Percentiles rank a stretch among this genome's conserved stretches.
Evolutionary conservation across 371 early-diverging fungal genomes (phyloP).

Genomic region (Apophysomyces trapeziformis): DNA sequence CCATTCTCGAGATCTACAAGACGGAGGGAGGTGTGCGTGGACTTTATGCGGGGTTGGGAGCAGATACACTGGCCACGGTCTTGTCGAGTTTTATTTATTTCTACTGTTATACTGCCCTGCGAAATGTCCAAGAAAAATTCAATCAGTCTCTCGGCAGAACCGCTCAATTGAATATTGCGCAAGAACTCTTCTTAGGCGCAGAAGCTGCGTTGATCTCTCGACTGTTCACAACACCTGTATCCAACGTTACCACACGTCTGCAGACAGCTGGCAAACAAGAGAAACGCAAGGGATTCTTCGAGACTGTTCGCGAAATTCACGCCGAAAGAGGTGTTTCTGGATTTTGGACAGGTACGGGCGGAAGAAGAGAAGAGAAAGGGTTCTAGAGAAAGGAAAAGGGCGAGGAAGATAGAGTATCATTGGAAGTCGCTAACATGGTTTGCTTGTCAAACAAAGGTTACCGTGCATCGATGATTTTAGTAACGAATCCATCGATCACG

Average conservation of each 20-base stretch:
- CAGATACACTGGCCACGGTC: constrained; percentile 62
- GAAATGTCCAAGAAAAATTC: constrained; percentile 59
- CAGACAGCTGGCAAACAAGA: constrained; percentile 53
- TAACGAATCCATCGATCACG: constrained; percentile 66
- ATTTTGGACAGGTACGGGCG: constrained; percentile 57
- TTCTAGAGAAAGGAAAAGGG: too few relatives aligned
- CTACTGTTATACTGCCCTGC: constrained; percentile 60
- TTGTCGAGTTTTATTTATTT: constrained; percentile 67
- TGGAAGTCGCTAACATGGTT: not conserved
- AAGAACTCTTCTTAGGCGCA: constrained; percentile 64
- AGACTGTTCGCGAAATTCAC: constrained; percentile 41
- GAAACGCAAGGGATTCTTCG: constrained; percentile 22
- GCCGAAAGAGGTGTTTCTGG: constrained; percentile 56
- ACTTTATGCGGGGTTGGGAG: constrained; percentile 58
- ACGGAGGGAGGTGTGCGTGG: constrained; percentile 59
- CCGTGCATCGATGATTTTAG: constrained; percentile 60
- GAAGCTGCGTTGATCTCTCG: constrained; percentile 65
- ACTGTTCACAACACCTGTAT: constrained; percentile 63
- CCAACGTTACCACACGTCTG: constrained; percentile 59
- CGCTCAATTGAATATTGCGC: constrained; percentile 53
- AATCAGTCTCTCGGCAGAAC: constrained; percentile 45
- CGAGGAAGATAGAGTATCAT: too few relatives aligned
- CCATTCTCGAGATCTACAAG: constrained; percentile 48
- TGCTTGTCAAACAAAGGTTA: constrained; percentile 39
- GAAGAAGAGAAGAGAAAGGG: too few relatives aligned